A percentile compares a stretch with the other conserved stretches of the same genome.
These are phyloP conservation scores for Erodium chrysanthum DNA, from an alignment of 441 rosid genomes.

Conservation along the genomic window DNA sequence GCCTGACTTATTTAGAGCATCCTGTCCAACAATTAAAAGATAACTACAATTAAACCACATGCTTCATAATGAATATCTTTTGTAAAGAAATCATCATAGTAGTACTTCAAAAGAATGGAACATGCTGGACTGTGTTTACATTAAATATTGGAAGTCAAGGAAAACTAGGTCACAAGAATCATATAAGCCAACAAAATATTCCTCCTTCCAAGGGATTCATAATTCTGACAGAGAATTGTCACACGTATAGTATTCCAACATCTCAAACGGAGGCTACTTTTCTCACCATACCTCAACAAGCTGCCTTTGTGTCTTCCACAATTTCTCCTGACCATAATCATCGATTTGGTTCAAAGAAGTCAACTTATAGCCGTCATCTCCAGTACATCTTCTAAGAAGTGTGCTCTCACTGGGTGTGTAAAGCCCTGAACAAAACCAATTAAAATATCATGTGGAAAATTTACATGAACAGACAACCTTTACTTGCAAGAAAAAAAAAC, in stretches of 20 bases:
- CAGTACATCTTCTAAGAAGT: conserved; percentile 79
- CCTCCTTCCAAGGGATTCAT: background rate
- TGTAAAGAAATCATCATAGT: background rate
- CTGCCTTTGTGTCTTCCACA: conserved; percentile 97
- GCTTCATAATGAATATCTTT: conserved; percentile 3
- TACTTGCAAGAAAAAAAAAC: conserved; percentile 4
- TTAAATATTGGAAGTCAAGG: conserved; percentile 1
- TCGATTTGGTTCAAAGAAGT: conserved; percentile 88
- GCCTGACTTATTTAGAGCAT: conserved; percentile 76
- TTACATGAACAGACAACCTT: background rate
- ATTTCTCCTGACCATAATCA: conserved; percentile 96
- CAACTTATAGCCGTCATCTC: conserved; percentile 87
- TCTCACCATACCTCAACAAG: conserved; percentile 73
- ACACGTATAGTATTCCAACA: background rate
- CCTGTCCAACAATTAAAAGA: conserved; percentile 37
- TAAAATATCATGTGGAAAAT: background rate
- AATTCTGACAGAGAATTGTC: background rate
- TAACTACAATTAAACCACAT: conserved; percentile 6
- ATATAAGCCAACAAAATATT: background rate
- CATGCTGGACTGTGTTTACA: background rate
- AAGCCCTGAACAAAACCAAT: conserved; percentile 53
- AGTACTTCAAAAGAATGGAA: background rate
- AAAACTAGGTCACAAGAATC: background rate
- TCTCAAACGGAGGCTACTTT: background rate
- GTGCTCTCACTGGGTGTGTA: conserved; percentile 73